phyloP scores from a whole-genome alignment of 2,329 filamentous ascomycete species.

The Ascochyta clinopodiicola region DNA sequence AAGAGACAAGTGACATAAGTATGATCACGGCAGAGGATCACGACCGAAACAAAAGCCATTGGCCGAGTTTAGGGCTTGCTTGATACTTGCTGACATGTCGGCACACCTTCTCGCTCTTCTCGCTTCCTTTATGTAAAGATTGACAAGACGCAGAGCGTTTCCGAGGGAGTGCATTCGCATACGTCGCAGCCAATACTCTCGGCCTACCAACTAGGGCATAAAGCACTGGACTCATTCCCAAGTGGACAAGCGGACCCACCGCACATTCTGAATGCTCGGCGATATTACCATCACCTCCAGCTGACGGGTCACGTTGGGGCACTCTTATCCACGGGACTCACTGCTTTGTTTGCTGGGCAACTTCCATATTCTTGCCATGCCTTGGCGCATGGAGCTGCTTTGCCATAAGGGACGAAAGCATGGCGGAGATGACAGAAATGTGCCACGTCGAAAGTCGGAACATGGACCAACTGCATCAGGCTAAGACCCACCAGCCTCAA shows the following conservation, averaged over 20 bases:
- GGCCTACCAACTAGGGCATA: conserved; percentile 19
- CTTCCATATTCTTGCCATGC: conserved; percentile 8
- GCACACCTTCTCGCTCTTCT: conserved; percentile 5
- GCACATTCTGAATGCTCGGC: conserved; percentile 15
- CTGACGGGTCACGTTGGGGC: not conserved
- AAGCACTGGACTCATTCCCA: conserved; percentile 14
- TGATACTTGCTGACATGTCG: not conserved
- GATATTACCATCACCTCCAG: conserved; percentile 7
- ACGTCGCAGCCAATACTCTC: conserved; percentile 23
- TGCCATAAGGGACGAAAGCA: conserved; percentile 24
- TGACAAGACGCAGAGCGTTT: conserved; percentile 1
- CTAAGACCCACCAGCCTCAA: conserved; percentile 39
- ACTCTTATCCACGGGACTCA: not conserved
- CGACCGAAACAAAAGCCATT: not conserved
- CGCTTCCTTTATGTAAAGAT: conserved; percentile 6
- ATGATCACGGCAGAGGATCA: conserved; percentile 1
- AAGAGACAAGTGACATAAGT: conserved; percentile 2
- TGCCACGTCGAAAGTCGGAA: conserved; percentile 20
- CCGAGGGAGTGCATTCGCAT: conserved; percentile 13
- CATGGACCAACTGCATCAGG: conserved; percentile 21
- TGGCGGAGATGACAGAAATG: conserved; percentile 21
- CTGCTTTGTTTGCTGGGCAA: conserved; percentile 8
- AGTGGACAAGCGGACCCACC: conserved; percentile 22
- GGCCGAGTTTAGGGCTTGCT: not conserved
- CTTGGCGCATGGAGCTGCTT: conserved; percentile 16